Conservation (phyloP, 2,329 filamentous ascomycete species). For the Penicillium freii region DNA sequence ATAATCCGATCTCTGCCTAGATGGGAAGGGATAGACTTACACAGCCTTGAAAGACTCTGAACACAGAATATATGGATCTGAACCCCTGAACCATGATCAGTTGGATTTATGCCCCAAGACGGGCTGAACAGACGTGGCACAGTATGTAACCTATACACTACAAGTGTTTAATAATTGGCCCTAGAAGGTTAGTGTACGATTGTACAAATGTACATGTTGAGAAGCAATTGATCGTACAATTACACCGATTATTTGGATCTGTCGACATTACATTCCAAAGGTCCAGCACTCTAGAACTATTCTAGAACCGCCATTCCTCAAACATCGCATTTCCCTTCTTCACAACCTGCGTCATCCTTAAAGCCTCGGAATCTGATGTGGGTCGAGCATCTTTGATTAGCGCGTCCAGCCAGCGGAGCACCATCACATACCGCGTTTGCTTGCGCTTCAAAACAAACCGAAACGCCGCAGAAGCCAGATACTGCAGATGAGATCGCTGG, state of each 20-base stretch:
- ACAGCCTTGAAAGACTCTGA: conserved; percentile 5
- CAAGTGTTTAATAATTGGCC: neutral
- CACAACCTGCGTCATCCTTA: conserved; percentile 35
- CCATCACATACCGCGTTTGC: conserved; percentile 65
- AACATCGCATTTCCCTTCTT: conserved; percentile 36
- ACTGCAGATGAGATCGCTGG: conserved; percentile 58
- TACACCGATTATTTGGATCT: neutral
- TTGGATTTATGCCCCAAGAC: conserved; percentile 17
- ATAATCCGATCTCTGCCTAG: neutral
- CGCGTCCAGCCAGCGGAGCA: conserved; percentile 66
- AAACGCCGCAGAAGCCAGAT: conserved; percentile 71
- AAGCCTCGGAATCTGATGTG: conserved; percentile 33
- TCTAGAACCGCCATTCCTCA: conserved; percentile 36
- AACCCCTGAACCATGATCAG: conserved; percentile 8
- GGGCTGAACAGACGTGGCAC: neutral
- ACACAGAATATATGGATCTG: neutral
- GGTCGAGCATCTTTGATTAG: conserved; percentile 46
- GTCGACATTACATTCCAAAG: neutral
- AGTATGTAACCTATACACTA: neutral
- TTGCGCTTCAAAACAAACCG: conserved; percentile 63
- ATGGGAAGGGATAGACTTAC: conserved; percentile 10
- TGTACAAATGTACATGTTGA: neutral
- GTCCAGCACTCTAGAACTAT: neutral
- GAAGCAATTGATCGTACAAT: neutral
- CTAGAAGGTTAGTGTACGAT: neutral